Percentiles rank a stretch among this genome's conserved stretches.
phyloP scores from a whole-genome alignment of 129 eudicot species.

The Ambrosia trifida region DNA sequence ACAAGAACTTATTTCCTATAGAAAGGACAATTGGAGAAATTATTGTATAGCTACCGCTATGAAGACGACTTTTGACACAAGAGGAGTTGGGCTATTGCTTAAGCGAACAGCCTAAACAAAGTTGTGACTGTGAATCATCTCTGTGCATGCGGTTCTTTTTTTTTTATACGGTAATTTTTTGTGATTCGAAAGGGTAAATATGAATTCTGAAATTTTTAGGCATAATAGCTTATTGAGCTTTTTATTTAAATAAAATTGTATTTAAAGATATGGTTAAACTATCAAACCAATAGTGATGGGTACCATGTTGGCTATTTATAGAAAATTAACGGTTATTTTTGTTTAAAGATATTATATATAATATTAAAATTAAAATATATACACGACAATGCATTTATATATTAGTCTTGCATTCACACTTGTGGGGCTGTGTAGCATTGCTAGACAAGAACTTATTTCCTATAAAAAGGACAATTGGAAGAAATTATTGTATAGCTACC shows the following conservation, averaged over 20 bases:
- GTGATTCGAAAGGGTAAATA: neutral
- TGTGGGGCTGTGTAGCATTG: neutral
- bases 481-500: neutral
- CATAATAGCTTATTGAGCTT: too few relatives aligned
- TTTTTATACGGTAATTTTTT: neutral
- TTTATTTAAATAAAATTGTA: too few relatives aligned
- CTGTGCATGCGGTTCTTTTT: neutral
- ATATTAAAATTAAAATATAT: too few relatives aligned
- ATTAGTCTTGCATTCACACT: neutral
- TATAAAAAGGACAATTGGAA: neutral
- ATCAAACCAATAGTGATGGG: too few relatives aligned
- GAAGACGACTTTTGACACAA: constrained; percentile 10
- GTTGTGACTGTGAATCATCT: too few relatives aligned
- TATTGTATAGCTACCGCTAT: neutral
- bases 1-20: neutral
- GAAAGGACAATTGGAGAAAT: neutral
- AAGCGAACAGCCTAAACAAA: too few relatives aligned
- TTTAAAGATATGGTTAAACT: too few relatives aligned
- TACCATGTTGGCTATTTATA: too few relatives aligned
- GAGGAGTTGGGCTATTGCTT: constrained; percentile 1
- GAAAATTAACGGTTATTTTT: too few relatives aligned
- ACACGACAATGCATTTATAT: neutral
- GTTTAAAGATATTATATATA: too few relatives aligned
- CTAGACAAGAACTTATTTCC: neutral
- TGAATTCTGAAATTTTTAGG: neutral